Conservation (phyloP, 2,329 filamentous ascomycete species). For the Neonectria coccinea region DNA sequence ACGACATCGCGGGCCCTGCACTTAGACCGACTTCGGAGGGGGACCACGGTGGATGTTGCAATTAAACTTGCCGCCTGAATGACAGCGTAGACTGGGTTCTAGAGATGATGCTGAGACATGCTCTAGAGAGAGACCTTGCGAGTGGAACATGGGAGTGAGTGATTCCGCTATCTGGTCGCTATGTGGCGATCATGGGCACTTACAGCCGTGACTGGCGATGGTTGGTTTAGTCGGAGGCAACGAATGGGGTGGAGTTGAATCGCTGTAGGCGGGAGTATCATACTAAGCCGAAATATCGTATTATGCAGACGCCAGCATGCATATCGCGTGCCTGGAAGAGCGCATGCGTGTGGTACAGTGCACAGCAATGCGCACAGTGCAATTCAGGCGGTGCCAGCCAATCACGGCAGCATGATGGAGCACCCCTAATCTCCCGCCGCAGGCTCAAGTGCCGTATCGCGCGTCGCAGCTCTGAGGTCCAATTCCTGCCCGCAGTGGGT, state of each 20-base stretch:
- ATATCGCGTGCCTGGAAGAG: background rate
- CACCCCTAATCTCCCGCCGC: conserved; percentile 9
- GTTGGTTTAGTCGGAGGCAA: background rate
- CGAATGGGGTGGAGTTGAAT: background rate
- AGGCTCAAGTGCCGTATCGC: conserved; percentile 27
- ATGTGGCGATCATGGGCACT: background rate
- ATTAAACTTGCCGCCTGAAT: background rate
- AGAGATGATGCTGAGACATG: background rate
- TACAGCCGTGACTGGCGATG: background rate
- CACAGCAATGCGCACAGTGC: conserved; percentile 22
- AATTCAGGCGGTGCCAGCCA: conserved; percentile 6
- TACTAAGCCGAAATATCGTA: conserved; percentile 5
- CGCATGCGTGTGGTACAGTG: background rate
- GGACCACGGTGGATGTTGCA: background rate
- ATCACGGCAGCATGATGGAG: conserved; percentile 9
- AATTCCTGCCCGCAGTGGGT: conserved; percentile 5
- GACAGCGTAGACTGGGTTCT: background rate
- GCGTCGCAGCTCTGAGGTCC: conserved; percentile 1
- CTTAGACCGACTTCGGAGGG: background rate
- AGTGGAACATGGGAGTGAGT: background rate
- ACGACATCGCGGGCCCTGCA: background rate
- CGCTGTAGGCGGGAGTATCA: background rate
- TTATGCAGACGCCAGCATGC: conserved; percentile 7
- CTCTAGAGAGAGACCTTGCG: background rate
- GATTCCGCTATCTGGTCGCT: background rate